A percentile compares a stretch with the other conserved stretches of the same genome.
These are phyloP conservation scores for Hypholoma fasciculare DNA, from an alignment of 768 basidiomycete genomes.

Conservation along the genomic window DNA sequence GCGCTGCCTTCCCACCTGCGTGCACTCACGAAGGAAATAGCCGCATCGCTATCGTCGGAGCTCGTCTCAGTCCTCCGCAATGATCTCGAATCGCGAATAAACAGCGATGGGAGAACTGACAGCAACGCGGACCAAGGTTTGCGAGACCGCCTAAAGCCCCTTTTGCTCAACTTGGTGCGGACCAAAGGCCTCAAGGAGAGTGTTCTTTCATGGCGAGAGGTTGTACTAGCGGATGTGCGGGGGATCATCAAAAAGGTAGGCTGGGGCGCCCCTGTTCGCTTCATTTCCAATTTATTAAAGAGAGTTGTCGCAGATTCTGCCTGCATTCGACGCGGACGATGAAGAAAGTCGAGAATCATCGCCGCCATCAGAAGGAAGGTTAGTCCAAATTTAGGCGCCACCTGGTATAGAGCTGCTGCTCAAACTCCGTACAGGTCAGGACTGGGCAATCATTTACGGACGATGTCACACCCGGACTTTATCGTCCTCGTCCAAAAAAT, in stretches of 20 bases:
- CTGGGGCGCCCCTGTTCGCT: constrained; percentile 5
- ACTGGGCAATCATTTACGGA: constrained; percentile 57
- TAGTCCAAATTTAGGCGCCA: constrained; percentile 5
- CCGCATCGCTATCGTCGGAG: constrained; percentile 74
- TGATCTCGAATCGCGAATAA: constrained; percentile 59
- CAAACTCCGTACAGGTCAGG: constrained; percentile 30
- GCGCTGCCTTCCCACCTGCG: constrained; percentile 74
- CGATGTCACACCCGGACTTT: constrained; percentile 71
- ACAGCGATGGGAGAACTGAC: constrained; percentile 14
- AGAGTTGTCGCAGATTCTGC: constrained; percentile 49
- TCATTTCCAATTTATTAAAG: not conserved
- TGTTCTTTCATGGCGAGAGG: constrained; percentile 67
- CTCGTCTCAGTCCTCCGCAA: constrained; percentile 68
- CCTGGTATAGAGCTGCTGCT: not conserved
- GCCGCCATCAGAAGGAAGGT: constrained; percentile 16
- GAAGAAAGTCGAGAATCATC: constrained; percentile 29
- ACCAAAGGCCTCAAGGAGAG: constrained; percentile 73
- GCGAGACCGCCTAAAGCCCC: constrained; percentile 65
- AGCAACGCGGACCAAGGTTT: constrained; percentile 42
- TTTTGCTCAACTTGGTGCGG: constrained; percentile 76
- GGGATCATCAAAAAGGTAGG: constrained; percentile 61
- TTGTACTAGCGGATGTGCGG: constrained; percentile 61
- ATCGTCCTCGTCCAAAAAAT: constrained; percentile 58
- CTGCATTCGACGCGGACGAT: constrained; percentile 57
- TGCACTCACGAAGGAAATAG: constrained; percentile 73